Percentiles rank a stretch among this genome's conserved stretches.
These are phyloP conservation scores for Escovopsis sp. DNA, from an alignment of 2,329 filamentous ascomycete species.

Conservation along the genomic window DNA sequence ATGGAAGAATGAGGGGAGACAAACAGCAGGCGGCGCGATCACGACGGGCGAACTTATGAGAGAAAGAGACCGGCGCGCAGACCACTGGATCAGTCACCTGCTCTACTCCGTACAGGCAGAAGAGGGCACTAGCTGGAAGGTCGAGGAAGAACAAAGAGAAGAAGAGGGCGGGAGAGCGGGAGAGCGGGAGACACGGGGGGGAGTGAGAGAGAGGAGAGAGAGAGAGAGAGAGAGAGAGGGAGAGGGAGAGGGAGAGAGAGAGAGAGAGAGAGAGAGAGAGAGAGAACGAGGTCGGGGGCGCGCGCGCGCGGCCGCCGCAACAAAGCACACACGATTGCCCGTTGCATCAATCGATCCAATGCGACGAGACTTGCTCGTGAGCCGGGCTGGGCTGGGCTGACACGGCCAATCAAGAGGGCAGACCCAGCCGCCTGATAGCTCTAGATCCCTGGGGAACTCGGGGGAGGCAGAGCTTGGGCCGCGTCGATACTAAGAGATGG, in stretches of 20 bases:
- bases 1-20: too few species aligned
- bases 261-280: slow-evolving; percentile 4
- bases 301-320: slow-evolving; percentile 4
- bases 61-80: too few species aligned
- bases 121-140: too few species aligned
- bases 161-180: too few species aligned
- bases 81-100: too few species aligned
- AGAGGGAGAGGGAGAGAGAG: slow-evolving; percentile 5
- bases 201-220: background rate
- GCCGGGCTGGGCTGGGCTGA: slow-evolving; percentile 2
- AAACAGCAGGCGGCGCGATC: too few species aligned
- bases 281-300: slow-evolving; percentile 5
- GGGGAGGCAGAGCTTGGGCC: slow-evolving; percentile 14
- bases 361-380: background rate
- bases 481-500: too few species aligned
- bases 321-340: slow-evolving; percentile 6
- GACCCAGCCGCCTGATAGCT: slow-evolving; percentile 11
- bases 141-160: too few species aligned
- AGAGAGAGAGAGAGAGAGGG: slow-evolving; percentile 4
- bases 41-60: too few species aligned
- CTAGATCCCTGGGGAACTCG: slow-evolving; percentile 5
- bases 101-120: too few species aligned
- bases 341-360: slow-evolving; percentile 3
- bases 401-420: slow-evolving; percentile 14
- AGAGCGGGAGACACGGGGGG: slow-evolving; percentile 1